phyloP scores from a whole-genome alignment of 2,329 filamentous ascomycete species.

The Bipolaris bicolor region DNA sequence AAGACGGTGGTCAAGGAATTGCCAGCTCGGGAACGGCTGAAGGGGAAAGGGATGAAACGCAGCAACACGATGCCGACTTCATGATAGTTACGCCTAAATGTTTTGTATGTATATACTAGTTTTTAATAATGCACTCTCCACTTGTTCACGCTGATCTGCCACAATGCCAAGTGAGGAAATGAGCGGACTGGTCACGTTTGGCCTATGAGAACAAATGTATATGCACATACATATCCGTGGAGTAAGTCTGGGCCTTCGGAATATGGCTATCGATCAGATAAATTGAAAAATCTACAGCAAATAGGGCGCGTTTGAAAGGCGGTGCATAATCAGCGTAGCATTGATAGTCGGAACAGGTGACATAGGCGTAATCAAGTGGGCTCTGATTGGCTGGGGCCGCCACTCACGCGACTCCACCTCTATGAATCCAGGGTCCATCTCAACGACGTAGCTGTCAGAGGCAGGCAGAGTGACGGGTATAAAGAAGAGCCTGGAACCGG shows the following conservation, averaged over 20 bases:
- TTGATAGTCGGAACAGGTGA: slow-evolving; percentile 19
- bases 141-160: slow-evolving; percentile 3
- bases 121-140: slow-evolving; percentile 18
- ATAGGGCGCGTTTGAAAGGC: slow-evolving; percentile 24
- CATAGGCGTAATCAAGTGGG: slow-evolving; percentile 37
- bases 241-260: not conserved
- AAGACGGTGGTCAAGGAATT: slow-evolving; percentile 10
- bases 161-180: not conserved
- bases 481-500: slow-evolving; percentile 21
- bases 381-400: slow-evolving; percentile 35
- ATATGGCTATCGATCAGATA: slow-evolving; percentile 18
- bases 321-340: slow-evolving; percentile 35
- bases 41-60: slow-evolving; percentile 19
- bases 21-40: slow-evolving; percentile 13
- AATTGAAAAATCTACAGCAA: slow-evolving; percentile 22
- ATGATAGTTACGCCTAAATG: slow-evolving; percentile 7
- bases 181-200: not conserved
- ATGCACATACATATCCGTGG: not conserved
- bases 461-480: slow-evolving; percentile 21
- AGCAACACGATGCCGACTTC: slow-evolving; percentile 8
- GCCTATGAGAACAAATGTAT: not conserved
- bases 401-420: slow-evolving; percentile 30
- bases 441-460: slow-evolving; percentile 19
- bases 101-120: slow-evolving; percentile 11
- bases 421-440: slow-evolving; percentile 25